phyloP scores from a whole-genome alignment of 2,329 filamentous ascomycete genomes.

The Blumeria graminis region DNA sequence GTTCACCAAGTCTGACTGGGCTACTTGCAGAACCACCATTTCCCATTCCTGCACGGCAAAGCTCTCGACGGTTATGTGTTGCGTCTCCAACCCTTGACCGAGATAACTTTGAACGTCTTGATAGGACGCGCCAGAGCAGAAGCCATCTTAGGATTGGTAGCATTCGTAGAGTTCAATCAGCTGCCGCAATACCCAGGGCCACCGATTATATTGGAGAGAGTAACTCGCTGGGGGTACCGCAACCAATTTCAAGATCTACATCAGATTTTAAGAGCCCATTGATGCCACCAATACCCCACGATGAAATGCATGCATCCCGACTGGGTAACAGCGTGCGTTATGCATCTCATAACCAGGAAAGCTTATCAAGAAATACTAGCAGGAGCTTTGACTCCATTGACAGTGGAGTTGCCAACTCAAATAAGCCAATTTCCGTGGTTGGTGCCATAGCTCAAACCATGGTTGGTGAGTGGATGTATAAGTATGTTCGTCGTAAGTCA shows the following conservation, averaged over 20 bases:
- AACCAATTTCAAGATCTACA: conserved; percentile 31
- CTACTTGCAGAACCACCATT: conserved; percentile 46
- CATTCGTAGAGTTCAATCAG: conserved; percentile 68
- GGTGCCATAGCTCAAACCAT: conserved; percentile 96
- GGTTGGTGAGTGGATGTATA: conserved; percentile 96
- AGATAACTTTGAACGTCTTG: conserved; percentile 59
- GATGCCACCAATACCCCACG: conserved; percentile 47
- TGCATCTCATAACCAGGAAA: no score
- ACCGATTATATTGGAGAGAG: no score
- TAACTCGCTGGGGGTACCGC: conserved; percentile 6
- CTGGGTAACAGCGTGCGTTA: no score
- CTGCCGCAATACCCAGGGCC: conserved; percentile 38
- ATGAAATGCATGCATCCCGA: conserved; percentile 21
- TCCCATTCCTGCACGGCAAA: conserved; percentile 72
- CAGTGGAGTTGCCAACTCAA: conserved; percentile 28
- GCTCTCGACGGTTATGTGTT: conserved; percentile 50
- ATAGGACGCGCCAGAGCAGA: conserved; percentile 27
- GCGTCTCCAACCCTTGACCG: conserved; percentile 33
- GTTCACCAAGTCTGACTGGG: conserved; percentile 27
- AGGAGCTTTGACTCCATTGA: conserved; percentile 7
- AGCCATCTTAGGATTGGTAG: conserved; percentile 31
- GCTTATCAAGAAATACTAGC: no score
- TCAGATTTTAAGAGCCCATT: conserved; percentile 43
- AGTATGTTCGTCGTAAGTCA: conserved; percentile 72
- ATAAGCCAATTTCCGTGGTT: conserved; percentile 58